Evolutionary conservation across 163 green algal species (phyloP).

Genomic region (Prototheca cutis): DNA sequence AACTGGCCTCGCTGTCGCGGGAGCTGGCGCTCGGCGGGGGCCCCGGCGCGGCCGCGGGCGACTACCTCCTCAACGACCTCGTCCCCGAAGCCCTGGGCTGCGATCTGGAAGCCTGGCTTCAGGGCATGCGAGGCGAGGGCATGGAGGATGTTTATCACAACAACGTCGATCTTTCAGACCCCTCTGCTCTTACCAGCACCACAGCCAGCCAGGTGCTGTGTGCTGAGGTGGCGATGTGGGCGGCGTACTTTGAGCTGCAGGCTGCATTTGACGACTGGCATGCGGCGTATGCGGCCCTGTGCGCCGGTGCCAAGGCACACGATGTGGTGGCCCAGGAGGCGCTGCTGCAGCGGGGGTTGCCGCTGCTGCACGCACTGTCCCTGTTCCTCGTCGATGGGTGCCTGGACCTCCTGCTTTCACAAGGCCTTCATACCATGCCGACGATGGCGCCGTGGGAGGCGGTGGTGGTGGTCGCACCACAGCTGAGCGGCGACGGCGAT

Average conservation of each 20-base stretch:
- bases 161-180: neutral
- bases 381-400: conserved; percentile 1
- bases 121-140: neutral
- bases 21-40: conserved; percentile 43
- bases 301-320: conserved; percentile 3
- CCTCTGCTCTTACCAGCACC: neutral
- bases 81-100: conserved; percentile 16
- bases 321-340: neutral
- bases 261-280: conserved; percentile 19
- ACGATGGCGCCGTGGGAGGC: no score
- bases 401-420: conserved; percentile 11
- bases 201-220: neutral
- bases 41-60: conserved; percentile 10
- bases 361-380: conserved; percentile 6
- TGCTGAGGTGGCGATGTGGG: conserved; percentile 10
- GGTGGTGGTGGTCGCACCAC: no score
- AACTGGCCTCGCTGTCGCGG: conserved; percentile 21
- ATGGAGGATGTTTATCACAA: neutral
- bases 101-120: conserved; percentile 11
- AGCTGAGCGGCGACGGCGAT: no score
- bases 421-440: no score
- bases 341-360: conserved; percentile 7
- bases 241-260: conserved; percentile 15
- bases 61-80: conserved; percentile 12
- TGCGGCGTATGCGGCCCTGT: conserved; percentile 7